Evolutionary conservation across 257 asterid species (phyloP).

Genomic region (Solanum medicagineum): DNA sequence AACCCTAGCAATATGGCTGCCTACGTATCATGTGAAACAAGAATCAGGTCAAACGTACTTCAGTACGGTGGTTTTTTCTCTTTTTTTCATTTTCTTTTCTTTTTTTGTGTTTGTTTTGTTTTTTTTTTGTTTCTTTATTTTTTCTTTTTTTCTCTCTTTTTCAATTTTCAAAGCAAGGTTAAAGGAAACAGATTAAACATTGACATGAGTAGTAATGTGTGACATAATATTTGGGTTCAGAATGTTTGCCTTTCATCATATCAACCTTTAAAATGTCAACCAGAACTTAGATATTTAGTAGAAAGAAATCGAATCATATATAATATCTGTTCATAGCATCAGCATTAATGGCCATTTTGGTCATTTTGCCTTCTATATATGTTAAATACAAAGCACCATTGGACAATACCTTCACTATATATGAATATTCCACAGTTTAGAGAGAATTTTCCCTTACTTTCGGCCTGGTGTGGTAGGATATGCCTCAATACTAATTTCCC

Average conservation of each 20-base stretch:
- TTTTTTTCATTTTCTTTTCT: too few species aligned
- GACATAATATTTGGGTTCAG: rapidly evolving
- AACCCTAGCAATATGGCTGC: not conserved
- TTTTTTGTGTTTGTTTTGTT: too few species aligned
- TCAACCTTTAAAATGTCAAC: not conserved
- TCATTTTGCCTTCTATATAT: not conserved
- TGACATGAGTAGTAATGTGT: not conserved
- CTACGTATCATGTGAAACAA: not conserved
- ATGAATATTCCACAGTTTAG: not conserved
- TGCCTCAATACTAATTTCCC: not conserved
- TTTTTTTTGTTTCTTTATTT: not conserved
- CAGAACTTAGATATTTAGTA: not conserved
- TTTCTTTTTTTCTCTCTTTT: too few species aligned
- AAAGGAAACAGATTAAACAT: too few species aligned
- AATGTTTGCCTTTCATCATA: too few species aligned
- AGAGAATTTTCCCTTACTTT: not conserved
- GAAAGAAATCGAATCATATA: not conserved
- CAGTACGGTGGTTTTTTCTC: too few species aligned
- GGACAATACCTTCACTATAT: not conserved
- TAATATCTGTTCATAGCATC: not conserved
- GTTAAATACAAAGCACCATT: not conserved
- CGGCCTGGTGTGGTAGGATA: not conserved
- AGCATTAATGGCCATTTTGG: not conserved
- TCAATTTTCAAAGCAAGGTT: too few species aligned
- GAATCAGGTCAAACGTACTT: not conserved